Percentiles rank a stretch among this genome's conserved stretches.
Conservation (phyloP, 108 stramenopile species). For the Pseudonitzschia pungens region DNA sequence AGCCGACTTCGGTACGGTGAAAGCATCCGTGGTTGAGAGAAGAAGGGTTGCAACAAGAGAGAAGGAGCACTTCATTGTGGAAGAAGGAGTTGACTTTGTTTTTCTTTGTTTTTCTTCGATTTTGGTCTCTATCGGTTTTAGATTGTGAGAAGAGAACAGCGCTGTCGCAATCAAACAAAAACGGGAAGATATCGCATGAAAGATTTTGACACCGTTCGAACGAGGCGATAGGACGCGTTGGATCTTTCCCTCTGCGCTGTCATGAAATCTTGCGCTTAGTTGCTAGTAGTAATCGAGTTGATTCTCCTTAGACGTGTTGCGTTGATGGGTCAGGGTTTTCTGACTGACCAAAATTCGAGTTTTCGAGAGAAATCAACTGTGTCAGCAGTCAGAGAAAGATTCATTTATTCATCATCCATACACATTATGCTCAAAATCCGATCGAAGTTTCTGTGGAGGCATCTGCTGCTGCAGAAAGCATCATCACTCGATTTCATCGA, state of each 20-base stretch:
- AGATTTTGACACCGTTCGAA: background rate
- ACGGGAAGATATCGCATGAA: background rate
- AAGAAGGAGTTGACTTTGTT: no score
- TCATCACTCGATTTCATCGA: background rate
- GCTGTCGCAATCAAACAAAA: no score
- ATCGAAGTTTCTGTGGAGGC: background rate
- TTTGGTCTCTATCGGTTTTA: background rate
- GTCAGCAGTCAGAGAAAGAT: background rate
- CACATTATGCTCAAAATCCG: background rate
- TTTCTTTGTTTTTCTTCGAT: conserved; percentile 1
- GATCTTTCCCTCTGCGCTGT: background rate
- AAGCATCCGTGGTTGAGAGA: conserved; percentile 25
- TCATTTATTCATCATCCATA: background rate
- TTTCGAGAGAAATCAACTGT: conserved; percentile 4
- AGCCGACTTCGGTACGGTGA: conserved; percentile 23
- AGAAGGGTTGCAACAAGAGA: conserved; percentile 30
- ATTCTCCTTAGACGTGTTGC: background rate
- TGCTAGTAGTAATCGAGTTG: background rate
- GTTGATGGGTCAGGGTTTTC: conserved; percentile 2
- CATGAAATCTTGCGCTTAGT: background rate
- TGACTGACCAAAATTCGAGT: conserved; percentile 7
- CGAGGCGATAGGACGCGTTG: background rate
- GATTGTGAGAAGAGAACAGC: background rate
- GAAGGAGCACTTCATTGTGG: conserved; percentile 32
- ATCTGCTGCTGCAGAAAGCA: background rate